phyloP scores from a whole-genome alignment of 1,284 basidiomycete genomes.

The Ceratobasidium theobromae region DNA sequence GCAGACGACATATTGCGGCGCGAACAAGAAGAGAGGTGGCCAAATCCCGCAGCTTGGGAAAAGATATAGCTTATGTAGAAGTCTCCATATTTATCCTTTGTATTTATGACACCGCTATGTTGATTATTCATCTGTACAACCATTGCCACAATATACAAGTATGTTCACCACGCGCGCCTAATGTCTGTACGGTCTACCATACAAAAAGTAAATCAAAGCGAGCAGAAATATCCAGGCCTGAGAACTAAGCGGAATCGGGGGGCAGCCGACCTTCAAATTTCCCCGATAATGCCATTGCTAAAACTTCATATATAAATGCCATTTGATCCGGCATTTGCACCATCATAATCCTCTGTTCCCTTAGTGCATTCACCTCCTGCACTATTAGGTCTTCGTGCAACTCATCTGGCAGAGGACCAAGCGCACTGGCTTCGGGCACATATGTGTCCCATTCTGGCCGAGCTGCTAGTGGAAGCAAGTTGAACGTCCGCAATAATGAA shows the following conservation, averaged over 20 bases:
- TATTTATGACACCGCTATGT: not conserved
- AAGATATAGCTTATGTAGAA: not conserved
- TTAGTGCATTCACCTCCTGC: constrained; percentile 70
- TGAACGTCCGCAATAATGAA: constrained; percentile 60
- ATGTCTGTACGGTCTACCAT: not conserved
- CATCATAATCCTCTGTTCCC: constrained; percentile 82
- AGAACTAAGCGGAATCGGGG: not conserved
- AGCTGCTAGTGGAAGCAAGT: constrained; percentile 4
- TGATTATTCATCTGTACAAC: not conserved
- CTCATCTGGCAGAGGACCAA: constrained; percentile 56
- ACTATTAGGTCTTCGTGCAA: constrained; percentile 63
- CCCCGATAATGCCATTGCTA: constrained; percentile 46
- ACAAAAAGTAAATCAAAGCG: not conserved
- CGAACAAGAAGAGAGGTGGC: constrained; percentile 16
- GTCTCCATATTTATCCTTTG: not conserved
- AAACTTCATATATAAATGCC: constrained; percentile 63
- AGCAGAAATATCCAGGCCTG: not conserved
- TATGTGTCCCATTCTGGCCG: constrained; percentile 27
- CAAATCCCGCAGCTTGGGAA: constrained; percentile 14
- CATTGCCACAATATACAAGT: not conserved
- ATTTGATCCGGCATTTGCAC: constrained; percentile 72
- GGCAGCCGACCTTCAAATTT: constrained; percentile 2
- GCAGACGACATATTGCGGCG: not conserved
- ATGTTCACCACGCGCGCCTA: not conserved
- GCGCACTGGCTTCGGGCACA: constrained; percentile 38